phyloP scores from a whole-genome alignment of 176 grass and related monocot species.

The Avena insularis region DNA sequence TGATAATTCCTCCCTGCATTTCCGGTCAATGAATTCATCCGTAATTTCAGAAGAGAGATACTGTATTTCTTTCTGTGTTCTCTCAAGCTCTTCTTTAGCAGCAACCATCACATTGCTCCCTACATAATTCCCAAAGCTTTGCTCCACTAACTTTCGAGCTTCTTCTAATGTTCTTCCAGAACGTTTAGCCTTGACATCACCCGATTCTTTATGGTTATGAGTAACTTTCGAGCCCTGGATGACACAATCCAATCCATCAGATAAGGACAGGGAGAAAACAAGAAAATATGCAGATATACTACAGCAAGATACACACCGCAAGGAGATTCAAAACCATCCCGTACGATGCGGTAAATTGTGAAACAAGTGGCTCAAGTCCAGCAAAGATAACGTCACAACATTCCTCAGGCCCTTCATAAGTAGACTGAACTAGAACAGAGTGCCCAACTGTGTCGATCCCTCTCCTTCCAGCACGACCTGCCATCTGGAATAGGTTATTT shows the following conservation, averaged over 20 bases:
- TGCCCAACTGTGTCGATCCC: slow-evolving; percentile 95
- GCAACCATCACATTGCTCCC: slow-evolving; percentile 95
- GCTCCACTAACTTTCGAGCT: slow-evolving; percentile 94
- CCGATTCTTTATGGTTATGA: slow-evolving; percentile 68
- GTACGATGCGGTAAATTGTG: slow-evolving; percentile 97
- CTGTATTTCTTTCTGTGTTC: slow-evolving; percentile 83
- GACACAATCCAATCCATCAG: slow-evolving; percentile 38
- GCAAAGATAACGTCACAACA: slow-evolving; percentile 87
- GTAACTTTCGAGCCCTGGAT: slow-evolving; percentile 90
- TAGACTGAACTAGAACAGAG: slow-evolving; percentile 89
- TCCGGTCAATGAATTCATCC: slow-evolving; percentile 85
- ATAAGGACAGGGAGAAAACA: slow-evolving; percentile 31
- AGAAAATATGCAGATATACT: slow-evolving; percentile 24
- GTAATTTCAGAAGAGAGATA: slow-evolving; percentile 83
- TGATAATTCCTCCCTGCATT: slow-evolving; percentile 84
- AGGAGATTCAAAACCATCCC: slow-evolving; percentile 99
- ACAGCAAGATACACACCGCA: slow-evolving; percentile 65
- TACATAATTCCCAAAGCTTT: slow-evolving; percentile 99
- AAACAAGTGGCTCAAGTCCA: slow-evolving; percentile 92
- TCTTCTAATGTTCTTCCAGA: slow-evolving; percentile 93
- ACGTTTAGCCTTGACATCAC: slow-evolving; percentile 55
- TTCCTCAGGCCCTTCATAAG: slow-evolving; percentile 88
- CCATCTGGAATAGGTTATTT: slow-evolving; percentile 96
- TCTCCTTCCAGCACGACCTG: slow-evolving; percentile 94
- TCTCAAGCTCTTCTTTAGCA: slow-evolving; percentile 89